These are phyloP conservation scores for Hortaea werneckii DNA, from an alignment of 2,329 filamentous ascomycete species.

Conservation along the genomic window DNA sequence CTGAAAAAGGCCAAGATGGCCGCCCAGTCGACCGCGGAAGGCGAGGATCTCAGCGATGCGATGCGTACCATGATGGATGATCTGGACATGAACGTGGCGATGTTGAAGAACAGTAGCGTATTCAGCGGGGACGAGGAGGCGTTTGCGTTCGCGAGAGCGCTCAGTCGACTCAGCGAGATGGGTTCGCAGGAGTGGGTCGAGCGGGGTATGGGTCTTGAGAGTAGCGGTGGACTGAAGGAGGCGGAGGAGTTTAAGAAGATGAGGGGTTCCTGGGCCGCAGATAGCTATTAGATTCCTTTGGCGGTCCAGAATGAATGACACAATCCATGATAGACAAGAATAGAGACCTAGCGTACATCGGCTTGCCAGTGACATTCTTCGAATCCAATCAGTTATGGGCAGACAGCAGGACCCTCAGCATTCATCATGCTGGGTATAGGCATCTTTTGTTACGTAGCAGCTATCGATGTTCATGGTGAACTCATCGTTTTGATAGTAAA, in stretches of 20 bases:
- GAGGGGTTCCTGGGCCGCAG: slow-evolving; percentile 1
- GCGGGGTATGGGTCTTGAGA: slow-evolving; percentile 56
- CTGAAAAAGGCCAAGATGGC: slow-evolving; percentile 12
- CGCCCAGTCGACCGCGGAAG: slow-evolving; percentile 24
- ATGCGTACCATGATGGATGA: slow-evolving; percentile 82
- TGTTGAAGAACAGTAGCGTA: slow-evolving; percentile 73
- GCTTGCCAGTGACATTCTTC: too few relatives aligned
- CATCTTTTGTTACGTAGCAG: too few relatives aligned
- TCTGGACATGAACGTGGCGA: slow-evolving; percentile 70
- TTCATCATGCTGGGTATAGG: too few relatives aligned
- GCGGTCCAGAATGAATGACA: too few relatives aligned
- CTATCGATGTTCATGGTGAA: too few relatives aligned
- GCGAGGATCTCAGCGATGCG: slow-evolving; percentile 47
- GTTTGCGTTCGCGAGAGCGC: slow-evolving; percentile 85
- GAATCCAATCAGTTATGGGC: too few relatives aligned
- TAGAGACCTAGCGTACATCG: too few relatives aligned
- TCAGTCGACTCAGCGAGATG: slow-evolving; percentile 84
- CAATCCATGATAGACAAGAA: too few relatives aligned
- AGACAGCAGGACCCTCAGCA: too few relatives aligned
- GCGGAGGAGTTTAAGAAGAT: slow-evolving; percentile 20
- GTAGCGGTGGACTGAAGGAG: slow-evolving; percentile 53
- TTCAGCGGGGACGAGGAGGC: slow-evolving; percentile 94
- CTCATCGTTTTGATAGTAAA: too few relatives aligned
- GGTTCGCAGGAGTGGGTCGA: slow-evolving; percentile 92
- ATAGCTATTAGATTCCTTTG: slow-evolving; percentile 1